Evolutionary conservation across 306 rosid genomes (phyloP).

Genomic region (Corylus americana): DNA sequence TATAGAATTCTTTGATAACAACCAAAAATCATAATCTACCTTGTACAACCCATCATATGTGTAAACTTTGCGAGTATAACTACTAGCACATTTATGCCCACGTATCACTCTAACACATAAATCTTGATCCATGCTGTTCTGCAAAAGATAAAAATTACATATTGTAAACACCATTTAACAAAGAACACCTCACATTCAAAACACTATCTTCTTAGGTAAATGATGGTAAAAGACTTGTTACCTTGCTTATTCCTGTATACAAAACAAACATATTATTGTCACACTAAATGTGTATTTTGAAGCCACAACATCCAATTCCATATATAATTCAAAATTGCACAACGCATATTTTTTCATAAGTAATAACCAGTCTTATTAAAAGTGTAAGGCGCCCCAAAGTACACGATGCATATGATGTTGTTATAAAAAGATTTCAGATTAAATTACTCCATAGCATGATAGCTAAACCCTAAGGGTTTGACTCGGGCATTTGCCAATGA

Average conservation of each 20-base stretch:
- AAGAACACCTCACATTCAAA: not conserved
- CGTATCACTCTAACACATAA: conserved; percentile 42
- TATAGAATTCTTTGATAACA: not conserved
- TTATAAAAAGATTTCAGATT: not conserved
- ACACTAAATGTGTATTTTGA: not conserved
- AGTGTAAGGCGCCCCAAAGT: too few species aligned
- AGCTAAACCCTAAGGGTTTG: not conserved
- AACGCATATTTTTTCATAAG: not conserved
- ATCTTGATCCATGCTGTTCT: conserved; percentile 42
- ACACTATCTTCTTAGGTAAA: not conserved
- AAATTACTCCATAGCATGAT: not conserved
- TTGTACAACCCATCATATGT: conserved; percentile 45
- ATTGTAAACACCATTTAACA: not conserved
- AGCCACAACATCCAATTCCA: not conserved
- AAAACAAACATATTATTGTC: not conserved
- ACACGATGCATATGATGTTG: not conserved
- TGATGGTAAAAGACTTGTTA: not conserved
- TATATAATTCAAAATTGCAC: not conserved
- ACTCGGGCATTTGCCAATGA: not conserved
- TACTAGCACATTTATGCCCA: conserved; percentile 33
- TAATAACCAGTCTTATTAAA: too few species aligned
- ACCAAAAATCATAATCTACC: conserved; percentile 16
- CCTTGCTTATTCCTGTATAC: not conserved
- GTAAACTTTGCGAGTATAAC: conserved; percentile 33
- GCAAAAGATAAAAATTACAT: not conserved